phyloP scores from a whole-genome alignment of 2,329 filamentous ascomycete genomes.

The Endoconidiophora polonica region DNA sequence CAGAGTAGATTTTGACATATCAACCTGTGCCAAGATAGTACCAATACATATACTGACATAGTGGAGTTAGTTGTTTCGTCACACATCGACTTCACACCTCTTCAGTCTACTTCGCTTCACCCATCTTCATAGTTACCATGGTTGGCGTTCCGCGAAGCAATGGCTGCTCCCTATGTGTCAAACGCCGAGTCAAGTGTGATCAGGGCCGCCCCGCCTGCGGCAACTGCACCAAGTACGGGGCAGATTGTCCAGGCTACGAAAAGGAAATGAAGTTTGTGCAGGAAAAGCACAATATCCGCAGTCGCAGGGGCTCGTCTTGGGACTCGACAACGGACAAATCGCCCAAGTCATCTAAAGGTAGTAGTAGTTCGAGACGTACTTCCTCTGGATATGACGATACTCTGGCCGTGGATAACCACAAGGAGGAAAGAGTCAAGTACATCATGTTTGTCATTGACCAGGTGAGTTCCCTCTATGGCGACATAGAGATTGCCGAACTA shows the following conservation, averaged over 20 bases:
- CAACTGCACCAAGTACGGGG: constrained; percentile 25
- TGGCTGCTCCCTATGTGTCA: constrained; percentile 24
- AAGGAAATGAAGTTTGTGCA: constrained; percentile 24
- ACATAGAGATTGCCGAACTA: constrained; percentile 1
- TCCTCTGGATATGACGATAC: neutral
- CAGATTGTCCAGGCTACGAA: constrained; percentile 24
- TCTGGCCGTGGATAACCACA: neutral
- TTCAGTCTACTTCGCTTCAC: too few relatives aligned
- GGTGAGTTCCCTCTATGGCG: constrained; percentile 2
- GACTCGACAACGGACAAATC: constrained; percentile 2
- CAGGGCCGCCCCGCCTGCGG: constrained; percentile 25
- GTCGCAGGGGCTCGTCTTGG: constrained; percentile 4
- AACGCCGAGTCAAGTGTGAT: constrained; percentile 29
- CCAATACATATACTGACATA: too few relatives aligned
- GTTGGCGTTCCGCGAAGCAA: constrained; percentile 16
- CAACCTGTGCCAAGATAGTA: too few relatives aligned
- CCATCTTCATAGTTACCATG: constrained; percentile 7
- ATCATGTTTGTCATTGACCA: constrained; percentile 2
- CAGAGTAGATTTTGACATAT: too few relatives aligned
- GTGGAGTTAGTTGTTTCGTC: too few relatives aligned
- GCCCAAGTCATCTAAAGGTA: neutral
- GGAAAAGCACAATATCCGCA: constrained; percentile 23
- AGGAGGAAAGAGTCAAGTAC: constrained; percentile 1
- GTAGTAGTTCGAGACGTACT: neutral
- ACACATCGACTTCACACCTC: too few relatives aligned